Evolutionary conservation across 352 stramenopile species (phyloP).

Genomic region (Hyaloperonospora brassicae): DNA sequence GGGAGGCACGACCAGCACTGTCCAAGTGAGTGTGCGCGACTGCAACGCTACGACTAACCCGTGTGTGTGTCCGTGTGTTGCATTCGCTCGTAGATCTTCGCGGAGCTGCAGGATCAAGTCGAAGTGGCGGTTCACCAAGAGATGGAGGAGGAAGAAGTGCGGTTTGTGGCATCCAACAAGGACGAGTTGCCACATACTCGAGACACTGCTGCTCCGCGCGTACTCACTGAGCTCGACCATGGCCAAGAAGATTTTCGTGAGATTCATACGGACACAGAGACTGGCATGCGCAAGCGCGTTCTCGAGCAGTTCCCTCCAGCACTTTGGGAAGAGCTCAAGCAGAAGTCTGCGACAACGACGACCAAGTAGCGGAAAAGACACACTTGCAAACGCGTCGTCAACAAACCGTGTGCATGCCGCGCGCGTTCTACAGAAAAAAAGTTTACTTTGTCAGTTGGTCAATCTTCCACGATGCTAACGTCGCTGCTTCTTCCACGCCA

Average conservation of each 20-base stretch:
- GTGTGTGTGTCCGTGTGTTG: background rate
- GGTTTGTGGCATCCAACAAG: conserved; percentile 22
- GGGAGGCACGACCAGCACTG: conserved; percentile 30
- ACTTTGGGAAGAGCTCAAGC: conserved; percentile 57
- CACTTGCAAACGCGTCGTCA: no score
- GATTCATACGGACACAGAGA: conserved; percentile 47
- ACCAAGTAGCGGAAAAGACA: no score
- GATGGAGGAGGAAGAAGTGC: conserved; percentile 43
- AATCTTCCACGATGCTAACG: conserved; percentile 6
- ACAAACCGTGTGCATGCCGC: no score
- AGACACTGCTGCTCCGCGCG: conserved; percentile 11
- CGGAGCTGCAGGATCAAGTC: conserved; percentile 32
- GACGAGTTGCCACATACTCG: background rate
- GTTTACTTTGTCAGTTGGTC: background rate
- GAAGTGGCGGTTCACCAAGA: conserved; percentile 45
- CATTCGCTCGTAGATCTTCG: conserved; percentile 45
- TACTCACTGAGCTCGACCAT: conserved; percentile 49
- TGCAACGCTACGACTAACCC: background rate
- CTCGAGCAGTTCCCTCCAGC: conserved; percentile 48
- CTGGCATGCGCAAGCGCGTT: conserved; percentile 56
- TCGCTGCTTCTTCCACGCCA: conserved; percentile 27
- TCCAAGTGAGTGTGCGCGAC: background rate
- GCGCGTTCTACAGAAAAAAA: no score
- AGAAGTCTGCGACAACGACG: conserved; percentile 8
- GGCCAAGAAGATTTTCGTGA: conserved; percentile 42